phyloP scores from a whole-genome alignment of 208 protist species.

The Angomonas deanei region DNA sequence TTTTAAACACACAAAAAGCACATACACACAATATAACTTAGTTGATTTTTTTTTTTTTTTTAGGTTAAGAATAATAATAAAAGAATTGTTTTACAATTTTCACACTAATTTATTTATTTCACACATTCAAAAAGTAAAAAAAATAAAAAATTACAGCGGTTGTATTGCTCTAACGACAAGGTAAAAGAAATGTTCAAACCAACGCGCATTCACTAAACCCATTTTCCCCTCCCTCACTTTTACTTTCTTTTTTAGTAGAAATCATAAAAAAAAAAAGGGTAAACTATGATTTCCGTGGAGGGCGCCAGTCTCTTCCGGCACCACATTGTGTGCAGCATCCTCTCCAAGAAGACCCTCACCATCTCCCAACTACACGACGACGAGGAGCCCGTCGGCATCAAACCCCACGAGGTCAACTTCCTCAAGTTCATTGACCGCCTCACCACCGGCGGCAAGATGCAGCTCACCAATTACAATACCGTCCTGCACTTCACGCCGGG shows the following conservation, averaged over 20 bases:
- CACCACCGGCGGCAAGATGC: constrained; percentile 79
- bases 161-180: too few relatives aligned
- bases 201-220: too few relatives aligned
- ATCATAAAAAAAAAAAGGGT: constrained; percentile 8
- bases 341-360: constrained; percentile 64
- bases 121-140: too few relatives aligned
- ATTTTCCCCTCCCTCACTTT: too few relatives aligned
- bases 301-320: constrained; percentile 83
- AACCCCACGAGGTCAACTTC: constrained; percentile 84
- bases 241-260: background rate
- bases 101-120: too few relatives aligned
- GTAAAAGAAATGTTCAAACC: too few relatives aligned
- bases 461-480: constrained; percentile 74
- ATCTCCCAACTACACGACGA: constrained; percentile 59
- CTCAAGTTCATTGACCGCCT: constrained; percentile 90
- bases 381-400: constrained; percentile 55
- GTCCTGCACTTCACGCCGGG: constrained; percentile 79
- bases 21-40: background rate
- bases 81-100: too few relatives aligned
- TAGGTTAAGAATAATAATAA: too few relatives aligned
- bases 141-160: too few relatives aligned
- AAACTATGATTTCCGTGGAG: constrained; percentile 72
- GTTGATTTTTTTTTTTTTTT: too few relatives aligned
- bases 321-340: constrained; percentile 82
- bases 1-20: constrained; percentile 9